Conservation (phyloP, 2,329 filamentous ascomycete species). For the Drechslera avenae region DNA sequence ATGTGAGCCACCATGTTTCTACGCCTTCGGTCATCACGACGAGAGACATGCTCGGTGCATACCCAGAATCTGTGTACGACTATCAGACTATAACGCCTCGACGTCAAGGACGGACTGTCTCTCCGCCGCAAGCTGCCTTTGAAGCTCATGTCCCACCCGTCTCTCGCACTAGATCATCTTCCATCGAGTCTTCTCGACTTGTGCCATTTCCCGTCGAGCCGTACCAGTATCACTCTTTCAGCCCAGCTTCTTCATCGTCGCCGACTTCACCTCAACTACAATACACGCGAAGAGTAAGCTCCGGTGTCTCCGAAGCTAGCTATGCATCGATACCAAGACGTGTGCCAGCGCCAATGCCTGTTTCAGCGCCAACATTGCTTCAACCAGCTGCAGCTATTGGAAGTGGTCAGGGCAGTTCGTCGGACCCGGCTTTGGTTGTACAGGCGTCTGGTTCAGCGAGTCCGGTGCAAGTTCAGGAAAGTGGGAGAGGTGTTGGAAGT, state of each 20-base stretch:
- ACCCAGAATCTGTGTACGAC: slow-evolving; percentile 44
- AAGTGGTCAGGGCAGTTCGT: slow-evolving; percentile 24
- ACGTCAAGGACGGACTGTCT: slow-evolving; percentile 22
- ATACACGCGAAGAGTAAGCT: slow-evolving; percentile 36
- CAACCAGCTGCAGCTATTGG: slow-evolving; percentile 23
- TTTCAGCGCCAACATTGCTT: slow-evolving; percentile 1
- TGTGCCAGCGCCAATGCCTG: slow-evolving; percentile 43
- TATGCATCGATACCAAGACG: slow-evolving; percentile 43
- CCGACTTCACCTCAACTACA: slow-evolving; percentile 35
- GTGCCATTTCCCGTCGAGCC: slow-evolving; percentile 41
- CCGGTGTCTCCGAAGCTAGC: slow-evolving; percentile 27
- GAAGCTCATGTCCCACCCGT: slow-evolving; percentile 19
- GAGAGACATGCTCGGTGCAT: slow-evolving; percentile 47
- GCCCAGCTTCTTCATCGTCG: slow-evolving; percentile 28
- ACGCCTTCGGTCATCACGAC: slow-evolving; percentile 41
- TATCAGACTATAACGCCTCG: slow-evolving; percentile 31
- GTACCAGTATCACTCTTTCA: slow-evolving; percentile 42
- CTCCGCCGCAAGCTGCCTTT: slow-evolving; percentile 23
- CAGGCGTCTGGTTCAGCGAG: slow-evolving; percentile 14
- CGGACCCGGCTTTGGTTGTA: slow-evolving; percentile 28
- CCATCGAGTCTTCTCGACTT: slow-evolving; percentile 30
- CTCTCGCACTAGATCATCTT: slow-evolving; percentile 26
- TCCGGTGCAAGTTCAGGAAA: slow-evolving; percentile 15
- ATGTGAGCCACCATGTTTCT: slow-evolving; percentile 25
- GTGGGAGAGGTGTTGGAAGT: slow-evolving; percentile 24